phyloP scores from a whole-genome alignment of 2,329 filamentous ascomycete genomes.

The Cladosporium sp. region DNA sequence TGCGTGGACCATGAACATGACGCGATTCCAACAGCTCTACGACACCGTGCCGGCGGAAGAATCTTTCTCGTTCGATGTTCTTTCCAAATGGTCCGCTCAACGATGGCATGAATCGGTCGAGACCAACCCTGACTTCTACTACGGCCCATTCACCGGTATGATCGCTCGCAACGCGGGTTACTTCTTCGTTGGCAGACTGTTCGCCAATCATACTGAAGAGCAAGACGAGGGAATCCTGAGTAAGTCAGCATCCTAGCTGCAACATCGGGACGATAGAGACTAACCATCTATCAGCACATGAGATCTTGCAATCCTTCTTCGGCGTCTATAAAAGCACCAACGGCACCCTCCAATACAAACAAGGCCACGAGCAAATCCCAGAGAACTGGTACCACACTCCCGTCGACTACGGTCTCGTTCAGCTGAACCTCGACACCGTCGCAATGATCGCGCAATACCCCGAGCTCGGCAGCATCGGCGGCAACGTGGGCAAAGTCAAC shows the following conservation, averaged over 20 bases:
- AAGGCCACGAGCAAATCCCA: slow-evolving; percentile 18
- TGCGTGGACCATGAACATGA: slow-evolving; percentile 49
- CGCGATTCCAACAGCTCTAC: slow-evolving; percentile 48
- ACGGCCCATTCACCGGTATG: slow-evolving; percentile 27
- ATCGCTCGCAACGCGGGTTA: slow-evolving; percentile 23
- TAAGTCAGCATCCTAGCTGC: slow-evolving; percentile 17
- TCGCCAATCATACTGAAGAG: slow-evolving; percentile 29
- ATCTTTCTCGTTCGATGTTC: slow-evolving; percentile 26
- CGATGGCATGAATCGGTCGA: slow-evolving; percentile 23
- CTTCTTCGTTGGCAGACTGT: slow-evolving; percentile 22
- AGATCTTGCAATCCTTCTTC: slow-evolving; percentile 31
- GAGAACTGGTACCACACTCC: slow-evolving; percentile 13
- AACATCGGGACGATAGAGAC: slow-evolving; percentile 2
- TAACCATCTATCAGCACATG: slow-evolving; percentile 25
- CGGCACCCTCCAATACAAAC: slow-evolving; percentile 15
- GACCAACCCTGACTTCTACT: slow-evolving; percentile 30
- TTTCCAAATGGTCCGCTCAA: slow-evolving; percentile 26
- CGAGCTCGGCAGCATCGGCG: slow-evolving; percentile 11
- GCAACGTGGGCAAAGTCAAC: slow-evolving; percentile 24
- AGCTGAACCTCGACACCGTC: slow-evolving; percentile 6
- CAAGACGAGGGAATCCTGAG: slow-evolving; percentile 27
- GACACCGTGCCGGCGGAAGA: slow-evolving; percentile 17
- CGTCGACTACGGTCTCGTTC: slow-evolving; percentile 11
- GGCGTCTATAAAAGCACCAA: slow-evolving; percentile 29
- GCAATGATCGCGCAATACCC: slow-evolving; percentile 10